These are phyloP conservation scores for Teunomyces atbi DNA, from an alignment of 805 yeast species.

Conservation along the genomic window DNA sequence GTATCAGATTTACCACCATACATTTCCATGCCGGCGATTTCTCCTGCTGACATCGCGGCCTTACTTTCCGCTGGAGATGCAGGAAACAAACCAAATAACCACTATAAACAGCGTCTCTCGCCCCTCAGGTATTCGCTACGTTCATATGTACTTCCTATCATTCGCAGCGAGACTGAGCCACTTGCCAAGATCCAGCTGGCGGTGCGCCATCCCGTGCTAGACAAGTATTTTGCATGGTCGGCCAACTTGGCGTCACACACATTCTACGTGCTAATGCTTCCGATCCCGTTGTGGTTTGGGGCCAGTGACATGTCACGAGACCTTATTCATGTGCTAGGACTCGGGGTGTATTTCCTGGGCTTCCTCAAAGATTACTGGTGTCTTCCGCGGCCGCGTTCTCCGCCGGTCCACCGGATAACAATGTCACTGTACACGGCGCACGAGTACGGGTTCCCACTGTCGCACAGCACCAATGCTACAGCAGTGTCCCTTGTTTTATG, in stretches of 20 bases:
- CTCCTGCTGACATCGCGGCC: slow-evolving; percentile 12
- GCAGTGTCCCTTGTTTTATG: slow-evolving; percentile 59
- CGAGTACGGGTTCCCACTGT: slow-evolving; percentile 93
- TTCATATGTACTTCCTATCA: slow-evolving; percentile 48
- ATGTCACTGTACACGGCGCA: slow-evolving; percentile 86
- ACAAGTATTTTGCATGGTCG: slow-evolving; percentile 78
- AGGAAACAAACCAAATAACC: slow-evolving; percentile 67
- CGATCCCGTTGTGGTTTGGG: slow-evolving; percentile 83
- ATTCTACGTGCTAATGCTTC: slow-evolving; percentile 86
- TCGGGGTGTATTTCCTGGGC: slow-evolving; percentile 75
- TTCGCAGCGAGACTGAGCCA: slow-evolving; percentile 63
- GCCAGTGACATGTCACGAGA: slow-evolving; percentile 57
- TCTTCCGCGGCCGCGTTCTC: slow-evolving; percentile 88
- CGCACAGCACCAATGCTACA: slow-evolving; percentile 94
- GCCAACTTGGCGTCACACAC: slow-evolving; percentile 93
- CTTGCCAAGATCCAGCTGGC: slow-evolving; percentile 56
- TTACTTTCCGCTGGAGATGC: slow-evolving; percentile 50
- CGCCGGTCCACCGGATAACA: slow-evolving; percentile 87
- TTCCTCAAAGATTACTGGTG: slow-evolving; percentile 80
- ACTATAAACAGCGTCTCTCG: slow-evolving; percentile 59
- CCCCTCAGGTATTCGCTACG: slow-evolving; percentile 57
- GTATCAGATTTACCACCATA: slow-evolving; percentile 6
- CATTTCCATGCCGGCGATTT: slow-evolving; percentile 6
- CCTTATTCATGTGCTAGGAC: slow-evolving; percentile 54
- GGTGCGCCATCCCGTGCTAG: slow-evolving; percentile 52